Percentiles rank a stretch among this genome's conserved stretches.
phyloP scores from a whole-genome alignment of 1,139 yeast genomes.

The Candida sp. region DNA sequence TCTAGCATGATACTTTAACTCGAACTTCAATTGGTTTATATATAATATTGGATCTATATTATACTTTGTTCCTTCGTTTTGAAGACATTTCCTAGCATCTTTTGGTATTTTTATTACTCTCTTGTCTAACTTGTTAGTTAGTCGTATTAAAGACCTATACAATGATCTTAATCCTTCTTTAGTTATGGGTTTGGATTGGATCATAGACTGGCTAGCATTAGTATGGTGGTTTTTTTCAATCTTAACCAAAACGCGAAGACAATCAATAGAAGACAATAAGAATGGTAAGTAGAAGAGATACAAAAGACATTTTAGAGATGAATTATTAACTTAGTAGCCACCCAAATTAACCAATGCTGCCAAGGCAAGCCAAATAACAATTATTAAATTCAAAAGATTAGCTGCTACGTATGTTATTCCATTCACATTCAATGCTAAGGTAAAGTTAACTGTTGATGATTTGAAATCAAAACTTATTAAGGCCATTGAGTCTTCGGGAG shows the following conservation, averaged over 20 bases:
- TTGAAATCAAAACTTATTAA: conserved; percentile 29
- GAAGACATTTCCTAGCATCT: neutral
- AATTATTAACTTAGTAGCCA: conserved; percentile 28
- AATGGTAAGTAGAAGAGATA: conserved; percentile 2
- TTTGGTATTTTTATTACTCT: neutral
- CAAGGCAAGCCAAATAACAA: conserved; percentile 16
- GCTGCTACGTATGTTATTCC: conserved; percentile 44
- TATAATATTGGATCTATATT: conserved; percentile 7
- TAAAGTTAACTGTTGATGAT: conserved; percentile 16
- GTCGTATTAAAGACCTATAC: conserved; percentile 19
- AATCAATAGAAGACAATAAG: no score
- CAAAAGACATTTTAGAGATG: no score
- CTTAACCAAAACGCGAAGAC: no score
- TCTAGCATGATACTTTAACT: neutral
- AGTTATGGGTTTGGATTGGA: conserved; percentile 5
- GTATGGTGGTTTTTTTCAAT: no score
- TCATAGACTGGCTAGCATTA: no score
- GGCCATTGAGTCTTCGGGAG: conserved; percentile 48
- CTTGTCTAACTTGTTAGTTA: conserved; percentile 6
- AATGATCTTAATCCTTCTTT: conserved; percentile 11
- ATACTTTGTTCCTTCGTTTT: conserved; percentile 5
- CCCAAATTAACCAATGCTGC: conserved; percentile 21
- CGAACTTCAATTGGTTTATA: conserved; percentile 4
- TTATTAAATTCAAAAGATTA: conserved; percentile 42
- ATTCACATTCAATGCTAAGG: conserved; percentile 18